phyloP scores from a whole-genome alignment of 1,284 basidiomycete genomes.

The Ustilago shanxiensis region DNA sequence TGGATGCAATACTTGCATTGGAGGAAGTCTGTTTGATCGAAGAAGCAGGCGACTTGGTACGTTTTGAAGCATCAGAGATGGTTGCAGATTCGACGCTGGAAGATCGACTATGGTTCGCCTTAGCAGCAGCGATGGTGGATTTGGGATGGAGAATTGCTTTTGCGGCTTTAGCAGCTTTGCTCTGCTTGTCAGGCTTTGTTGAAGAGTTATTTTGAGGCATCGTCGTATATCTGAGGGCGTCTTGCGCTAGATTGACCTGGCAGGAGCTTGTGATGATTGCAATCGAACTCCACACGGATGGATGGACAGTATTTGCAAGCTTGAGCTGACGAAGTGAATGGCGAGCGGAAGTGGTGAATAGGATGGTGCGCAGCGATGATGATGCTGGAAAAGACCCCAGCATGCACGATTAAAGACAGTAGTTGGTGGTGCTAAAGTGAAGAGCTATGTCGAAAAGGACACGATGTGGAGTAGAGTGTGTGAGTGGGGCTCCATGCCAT shows the following conservation, averaged over 20 bases:
- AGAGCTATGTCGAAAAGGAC: background rate
- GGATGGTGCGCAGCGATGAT: slow-evolving; percentile 14
- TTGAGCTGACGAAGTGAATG: background rate
- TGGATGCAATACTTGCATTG: slow-evolving; percentile 30
- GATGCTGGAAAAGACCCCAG: slow-evolving; percentile 11
- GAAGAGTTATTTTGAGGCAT: slow-evolving; percentile 28
- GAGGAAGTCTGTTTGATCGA: slow-evolving; percentile 31
- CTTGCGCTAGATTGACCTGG: background rate
- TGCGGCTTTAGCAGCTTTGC: slow-evolving; percentile 41
- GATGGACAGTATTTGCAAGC: background rate
- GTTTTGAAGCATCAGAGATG: background rate
- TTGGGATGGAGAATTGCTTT: slow-evolving; percentile 47
- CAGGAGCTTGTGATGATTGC: background rate
- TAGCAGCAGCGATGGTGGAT: slow-evolving; percentile 32
- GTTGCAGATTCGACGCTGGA: slow-evolving; percentile 16
- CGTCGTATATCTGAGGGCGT: background rate
- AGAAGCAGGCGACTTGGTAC: slow-evolving; percentile 11
- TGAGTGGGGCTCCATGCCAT: background rate
- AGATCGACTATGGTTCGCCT: slow-evolving; percentile 14
- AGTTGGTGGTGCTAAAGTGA: background rate
- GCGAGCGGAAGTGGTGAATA: slow-evolving; percentile 14
- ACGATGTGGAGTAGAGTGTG: background rate
- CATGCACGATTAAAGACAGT: slow-evolving; percentile 19
- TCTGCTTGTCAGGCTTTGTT: slow-evolving; percentile 17
- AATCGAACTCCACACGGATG: background rate